Evolutionary conservation across 352 stramenopile species (phyloP).

Genomic region (Phytopythium sindhum): DNA sequence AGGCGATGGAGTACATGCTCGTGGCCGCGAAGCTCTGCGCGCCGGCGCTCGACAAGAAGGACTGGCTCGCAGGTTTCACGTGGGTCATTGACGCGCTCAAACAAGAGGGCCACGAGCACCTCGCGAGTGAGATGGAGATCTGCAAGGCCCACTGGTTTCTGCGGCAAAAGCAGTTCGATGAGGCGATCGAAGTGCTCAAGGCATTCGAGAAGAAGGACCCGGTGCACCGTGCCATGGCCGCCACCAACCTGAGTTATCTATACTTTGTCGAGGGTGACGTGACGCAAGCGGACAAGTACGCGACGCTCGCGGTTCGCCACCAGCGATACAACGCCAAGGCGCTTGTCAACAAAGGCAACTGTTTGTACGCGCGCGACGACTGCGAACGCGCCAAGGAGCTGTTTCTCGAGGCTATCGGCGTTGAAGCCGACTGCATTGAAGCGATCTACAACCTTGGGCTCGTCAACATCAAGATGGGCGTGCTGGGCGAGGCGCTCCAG

Average conservation of each 20-base stretch:
- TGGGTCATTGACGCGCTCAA: slow-evolving; percentile 94
- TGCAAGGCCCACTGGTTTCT: slow-evolving; percentile 88
- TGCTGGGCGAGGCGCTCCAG: slow-evolving; percentile 89
- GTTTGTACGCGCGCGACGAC: slow-evolving; percentile 92
- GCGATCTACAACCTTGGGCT: slow-evolving; percentile 96
- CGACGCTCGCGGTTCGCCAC: slow-evolving; percentile 87
- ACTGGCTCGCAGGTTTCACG: slow-evolving; percentile 91
- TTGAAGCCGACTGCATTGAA: slow-evolving; percentile 94
- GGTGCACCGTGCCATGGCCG: slow-evolving; percentile 90
- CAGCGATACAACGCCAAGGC: slow-evolving; percentile 96
- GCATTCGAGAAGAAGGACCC: slow-evolving; percentile 95
- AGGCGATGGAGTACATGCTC: slow-evolving; percentile 90
- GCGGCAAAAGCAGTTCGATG: slow-evolving; percentile 92
- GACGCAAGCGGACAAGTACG: slow-evolving; percentile 90
- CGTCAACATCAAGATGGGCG: slow-evolving; percentile 86
- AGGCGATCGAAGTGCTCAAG: slow-evolving; percentile 93
- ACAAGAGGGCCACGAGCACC: slow-evolving; percentile 81
- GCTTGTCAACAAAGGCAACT: slow-evolving; percentile 98
- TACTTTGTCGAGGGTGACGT: slow-evolving; percentile 96
- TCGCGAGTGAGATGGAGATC: slow-evolving; percentile 92
- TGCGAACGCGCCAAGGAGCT: slow-evolving; percentile 93
- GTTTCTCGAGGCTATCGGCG: slow-evolving; percentile 93
- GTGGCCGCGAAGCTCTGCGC: slow-evolving; percentile 93
- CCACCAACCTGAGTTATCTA: slow-evolving; percentile 95
- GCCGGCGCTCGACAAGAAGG: slow-evolving; percentile 89